Evolutionary conservation across 2,329 filamentous ascomycete species (phyloP).

Genomic region (Colletotrichum sp.): DNA sequence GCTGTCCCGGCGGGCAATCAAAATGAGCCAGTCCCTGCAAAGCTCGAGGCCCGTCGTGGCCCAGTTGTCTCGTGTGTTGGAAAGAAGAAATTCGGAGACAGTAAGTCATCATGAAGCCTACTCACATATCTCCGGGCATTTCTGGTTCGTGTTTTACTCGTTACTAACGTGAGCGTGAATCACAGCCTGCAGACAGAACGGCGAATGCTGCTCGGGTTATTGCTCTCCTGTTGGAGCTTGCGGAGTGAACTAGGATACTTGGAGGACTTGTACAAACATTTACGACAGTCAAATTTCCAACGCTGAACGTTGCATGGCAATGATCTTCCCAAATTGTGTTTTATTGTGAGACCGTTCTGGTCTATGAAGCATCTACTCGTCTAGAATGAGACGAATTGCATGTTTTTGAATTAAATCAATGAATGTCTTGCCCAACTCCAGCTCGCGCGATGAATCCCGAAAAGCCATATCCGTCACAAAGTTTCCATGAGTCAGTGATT

Average conservation of each 20-base stretch:
- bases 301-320: background rate
- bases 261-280: background rate
- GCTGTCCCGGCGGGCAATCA: background rate
- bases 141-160: background rate
- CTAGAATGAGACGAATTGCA: background rate
- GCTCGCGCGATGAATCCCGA: background rate
- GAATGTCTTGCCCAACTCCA: background rate
- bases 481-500: background rate
- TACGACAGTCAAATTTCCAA: background rate
- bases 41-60: background rate
- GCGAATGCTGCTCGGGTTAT: background rate
- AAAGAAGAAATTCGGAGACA: background rate
- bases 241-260: background rate
- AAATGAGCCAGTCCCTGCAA: background rate
- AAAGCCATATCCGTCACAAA: background rate
- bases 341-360: background rate
- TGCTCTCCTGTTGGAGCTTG: background rate
- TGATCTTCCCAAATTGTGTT: background rate
- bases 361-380: background rate
- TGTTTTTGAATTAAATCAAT: background rate
- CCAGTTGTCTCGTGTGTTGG: background rate
- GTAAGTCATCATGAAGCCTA: fast-evolving
- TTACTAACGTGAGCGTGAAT: background rate
- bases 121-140: background rate
- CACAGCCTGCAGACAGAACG: background rate